phyloP scores from a whole-genome alignment of 1,284 basidiomycete genomes.

The Ceratobasidium sp. region DNA sequence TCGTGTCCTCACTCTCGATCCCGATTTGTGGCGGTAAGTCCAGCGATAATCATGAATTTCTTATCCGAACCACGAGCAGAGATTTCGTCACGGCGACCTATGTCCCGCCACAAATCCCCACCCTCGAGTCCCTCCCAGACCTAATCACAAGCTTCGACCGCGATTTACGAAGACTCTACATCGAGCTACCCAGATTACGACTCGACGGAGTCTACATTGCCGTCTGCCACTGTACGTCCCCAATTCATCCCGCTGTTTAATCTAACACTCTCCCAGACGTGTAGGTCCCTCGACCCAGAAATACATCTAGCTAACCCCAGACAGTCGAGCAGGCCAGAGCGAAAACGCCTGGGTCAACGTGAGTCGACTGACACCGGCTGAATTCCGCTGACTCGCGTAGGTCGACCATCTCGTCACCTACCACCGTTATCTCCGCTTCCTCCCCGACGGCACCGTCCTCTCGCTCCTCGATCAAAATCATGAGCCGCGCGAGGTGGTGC shows the following conservation, averaged over 20 bases:
- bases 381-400: constrained; percentile 35
- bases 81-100: constrained; percentile 65
- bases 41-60: not conserved
- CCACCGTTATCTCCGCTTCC: constrained; percentile 87
- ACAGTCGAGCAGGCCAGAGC: constrained; percentile 76
- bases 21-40: constrained; percentile 76
- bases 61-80: constrained; percentile 48
- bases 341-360: constrained; percentile 86
- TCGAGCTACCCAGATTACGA: constrained; percentile 83
- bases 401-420: constrained; percentile 73
- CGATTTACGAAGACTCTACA: constrained; percentile 75
- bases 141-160: constrained; percentile 59
- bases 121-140: constrained; percentile 55
- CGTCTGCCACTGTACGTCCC: constrained; percentile 72
- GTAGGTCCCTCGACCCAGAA: constrained; percentile 53
- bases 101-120: constrained; percentile 71
- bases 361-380: constrained; percentile 16
- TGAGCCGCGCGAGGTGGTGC: constrained; percentile 76
- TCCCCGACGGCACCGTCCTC: constrained; percentile 84
- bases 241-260: not conserved
- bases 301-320: constrained; percentile 33
- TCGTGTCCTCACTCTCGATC: constrained; percentile 69
- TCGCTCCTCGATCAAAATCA: constrained; percentile 80
- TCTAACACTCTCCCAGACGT: constrained; percentile 50
- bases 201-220: constrained; percentile 89